Evolutionary conservation across 1,139 yeast species (phyloP).

Genomic region (Candida glucosophila): DNA sequence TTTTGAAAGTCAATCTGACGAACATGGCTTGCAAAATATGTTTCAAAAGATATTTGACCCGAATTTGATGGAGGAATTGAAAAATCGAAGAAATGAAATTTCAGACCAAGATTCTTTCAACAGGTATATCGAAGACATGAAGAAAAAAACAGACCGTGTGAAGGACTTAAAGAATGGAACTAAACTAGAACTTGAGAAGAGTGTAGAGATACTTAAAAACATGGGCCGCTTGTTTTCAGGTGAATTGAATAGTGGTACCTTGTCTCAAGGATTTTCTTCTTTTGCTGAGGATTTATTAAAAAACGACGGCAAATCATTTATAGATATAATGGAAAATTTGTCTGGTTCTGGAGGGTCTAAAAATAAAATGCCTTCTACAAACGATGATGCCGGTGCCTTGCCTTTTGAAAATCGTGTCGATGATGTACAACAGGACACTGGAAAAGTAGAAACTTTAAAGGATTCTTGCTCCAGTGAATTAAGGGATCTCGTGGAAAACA

Average conservation of each 20-base stretch:
- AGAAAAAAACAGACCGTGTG: conserved; percentile 21
- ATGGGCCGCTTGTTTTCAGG: conserved; percentile 15
- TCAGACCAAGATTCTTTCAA: conserved; percentile 17
- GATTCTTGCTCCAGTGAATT: too few relatives aligned
- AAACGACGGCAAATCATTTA: conserved; percentile 66
- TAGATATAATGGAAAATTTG: conserved; percentile 69
- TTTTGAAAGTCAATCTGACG: too few relatives aligned
- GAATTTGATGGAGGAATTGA: conserved; percentile 20
- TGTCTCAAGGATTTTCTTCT: conserved; percentile 36
- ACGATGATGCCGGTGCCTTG: too few relatives aligned
- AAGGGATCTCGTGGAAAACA: conserved; percentile 10
- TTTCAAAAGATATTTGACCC: conserved; percentile 23
- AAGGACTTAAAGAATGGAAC: conserved; percentile 22
- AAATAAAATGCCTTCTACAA: conserved; percentile 1
- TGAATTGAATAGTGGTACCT: conserved; percentile 10
- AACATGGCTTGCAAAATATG: too few relatives aligned
- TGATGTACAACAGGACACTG: too few relatives aligned
- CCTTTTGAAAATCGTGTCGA: too few relatives aligned
- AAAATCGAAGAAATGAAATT: conserved; percentile 13
- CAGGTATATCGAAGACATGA: conserved; percentile 12
- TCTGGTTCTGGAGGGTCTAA: conserved; percentile 44
- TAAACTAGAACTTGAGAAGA: conserved; percentile 19
- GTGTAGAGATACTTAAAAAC: conserved; percentile 19
- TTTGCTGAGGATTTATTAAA: conserved; percentile 73
- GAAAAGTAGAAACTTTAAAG: conserved; percentile 4